A percentile compares a stretch with the other conserved stretches of the same genome.
phyloP scores from a whole-genome alignment of 2,329 filamentous ascomycete genomes.

The Colletotrichum euphorbiae region DNA sequence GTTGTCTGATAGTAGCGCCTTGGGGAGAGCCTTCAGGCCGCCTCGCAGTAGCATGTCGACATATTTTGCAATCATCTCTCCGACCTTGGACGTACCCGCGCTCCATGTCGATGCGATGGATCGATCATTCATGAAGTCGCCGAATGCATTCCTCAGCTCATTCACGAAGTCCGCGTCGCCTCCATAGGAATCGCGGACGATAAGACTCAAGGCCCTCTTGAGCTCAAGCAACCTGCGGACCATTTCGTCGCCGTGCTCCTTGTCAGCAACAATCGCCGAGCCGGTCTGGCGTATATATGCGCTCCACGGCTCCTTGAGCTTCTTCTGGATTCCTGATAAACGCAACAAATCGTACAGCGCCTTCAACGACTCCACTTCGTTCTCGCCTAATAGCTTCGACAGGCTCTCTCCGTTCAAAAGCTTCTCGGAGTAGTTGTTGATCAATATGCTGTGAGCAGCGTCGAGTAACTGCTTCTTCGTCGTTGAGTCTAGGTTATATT shows the following conservation, averaged over 20 bases:
- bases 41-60: slow-evolving; percentile 90
- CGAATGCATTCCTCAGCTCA: slow-evolving; percentile 85
- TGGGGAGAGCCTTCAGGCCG: slow-evolving; percentile 85
- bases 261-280: slow-evolving; percentile 81
- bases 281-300: slow-evolving; percentile 83
- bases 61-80: slow-evolving; percentile 98
- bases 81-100: slow-evolving; percentile 90
- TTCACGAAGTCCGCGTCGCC: slow-evolving; percentile 82
- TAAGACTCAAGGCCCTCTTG: slow-evolving; percentile 80
- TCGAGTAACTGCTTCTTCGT: slow-evolving; percentile 83
- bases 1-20: slow-evolving; percentile 71
- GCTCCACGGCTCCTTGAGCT: slow-evolving; percentile 79
- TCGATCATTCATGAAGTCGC: slow-evolving; percentile 91
- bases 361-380: slow-evolving; percentile 77
- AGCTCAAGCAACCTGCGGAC: slow-evolving; percentile 84
- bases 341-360: slow-evolving; percentile 82
- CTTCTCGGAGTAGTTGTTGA: slow-evolving; percentile 74
- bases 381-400: slow-evolving; percentile 77
- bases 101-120: slow-evolving; percentile 78
- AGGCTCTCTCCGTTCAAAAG: slow-evolving; percentile 76
- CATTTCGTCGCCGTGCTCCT: slow-evolving; percentile 84
- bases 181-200: slow-evolving; percentile 81
- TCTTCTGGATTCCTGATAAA: slow-evolving; percentile 75
- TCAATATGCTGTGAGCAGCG: slow-evolving; percentile 77
- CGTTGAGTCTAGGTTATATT: slow-evolving; percentile 83